Conservation (phyloP, 805 yeast genomes). For the Starmerella bombicola region DNA sequence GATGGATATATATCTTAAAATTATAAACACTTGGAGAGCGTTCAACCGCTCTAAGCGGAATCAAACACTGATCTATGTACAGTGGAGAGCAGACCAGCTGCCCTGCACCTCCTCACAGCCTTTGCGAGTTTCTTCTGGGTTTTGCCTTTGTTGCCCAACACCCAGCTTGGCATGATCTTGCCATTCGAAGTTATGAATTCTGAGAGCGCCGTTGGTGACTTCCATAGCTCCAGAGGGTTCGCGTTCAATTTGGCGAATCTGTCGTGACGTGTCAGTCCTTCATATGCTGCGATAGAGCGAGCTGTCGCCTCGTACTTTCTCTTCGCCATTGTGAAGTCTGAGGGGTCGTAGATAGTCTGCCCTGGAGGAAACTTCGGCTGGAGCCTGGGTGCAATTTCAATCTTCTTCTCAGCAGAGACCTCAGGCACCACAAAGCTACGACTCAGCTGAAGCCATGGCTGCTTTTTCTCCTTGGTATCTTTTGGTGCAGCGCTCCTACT, state of each 20-base stretch:
- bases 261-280: conserved; percentile 12
- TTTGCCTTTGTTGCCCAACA: conserved; percentile 50
- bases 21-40: too few relatives aligned
- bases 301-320: conserved; percentile 34
- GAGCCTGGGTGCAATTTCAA: conserved; percentile 12
- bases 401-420: conserved; percentile 1
- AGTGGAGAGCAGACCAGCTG: conserved; percentile 64
- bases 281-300: conserved; percentile 19
- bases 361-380: conserved; percentile 33
- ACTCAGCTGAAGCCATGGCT: conserved; percentile 3
- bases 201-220: conserved; percentile 58
- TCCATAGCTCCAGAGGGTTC: conserved; percentile 58
- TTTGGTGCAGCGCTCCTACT: too few relatives aligned
- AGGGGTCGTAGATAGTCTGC: conserved; percentile 61
- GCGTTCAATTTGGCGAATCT: conserved; percentile 19
- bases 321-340: conserved; percentile 56
- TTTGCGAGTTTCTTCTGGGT: conserved; percentile 62
- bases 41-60: not conserved
- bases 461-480: too few relatives aligned
- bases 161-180: conserved; percentile 57
- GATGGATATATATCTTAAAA: too few relatives aligned
- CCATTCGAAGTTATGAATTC: conserved; percentile 60
- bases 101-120: conserved; percentile 69
- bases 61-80: conserved; percentile 36
- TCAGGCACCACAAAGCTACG: conserved; percentile 1